Evolutionary conservation across 140 eudicot genomes (phyloP).

Genomic region (Cichorium intybus): DNA sequence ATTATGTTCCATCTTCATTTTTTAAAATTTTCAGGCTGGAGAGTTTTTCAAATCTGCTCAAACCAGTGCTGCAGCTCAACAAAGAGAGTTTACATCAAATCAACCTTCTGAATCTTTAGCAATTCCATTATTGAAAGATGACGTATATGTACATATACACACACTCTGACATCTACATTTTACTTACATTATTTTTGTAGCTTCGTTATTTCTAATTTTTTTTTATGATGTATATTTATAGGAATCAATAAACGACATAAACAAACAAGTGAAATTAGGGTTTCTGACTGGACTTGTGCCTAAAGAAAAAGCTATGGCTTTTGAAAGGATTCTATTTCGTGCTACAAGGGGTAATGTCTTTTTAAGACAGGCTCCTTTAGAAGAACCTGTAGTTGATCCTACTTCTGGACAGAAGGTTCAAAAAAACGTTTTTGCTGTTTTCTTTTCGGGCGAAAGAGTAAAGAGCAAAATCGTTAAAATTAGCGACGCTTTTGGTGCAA

Average conservation of each 20-base stretch:
- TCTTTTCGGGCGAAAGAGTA: conserved; percentile 76
- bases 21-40: conserved; percentile 48
- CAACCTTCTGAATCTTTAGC: conserved; percentile 56
- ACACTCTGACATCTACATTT: not conserved
- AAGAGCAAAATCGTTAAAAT: conserved; percentile 69
- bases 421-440: conserved; percentile 63
- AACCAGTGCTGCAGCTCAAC: conserved; percentile 63
- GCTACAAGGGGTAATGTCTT: conserved; percentile 86
- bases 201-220: not conserved
- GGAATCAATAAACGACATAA: conserved; percentile 49
- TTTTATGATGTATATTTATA: conserved; percentile 17
- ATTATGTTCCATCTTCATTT: too few species aligned
- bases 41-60: conserved; percentile 60
- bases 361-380: conserved; percentile 55
- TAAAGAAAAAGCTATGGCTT: conserved; percentile 66
- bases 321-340: conserved; percentile 80
- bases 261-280: conserved; percentile 73
- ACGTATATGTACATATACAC: conserved; percentile 22
- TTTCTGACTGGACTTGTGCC: conserved; percentile 71
- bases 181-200: not conserved
- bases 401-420: conserved; percentile 81
- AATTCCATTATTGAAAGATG: conserved; percentile 55
- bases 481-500: conserved; percentile 86
- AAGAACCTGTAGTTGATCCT: conserved; percentile 65
- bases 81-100: conserved; percentile 40